Base-by-base conservation (phyloP, 176 grass and related monocot species). In the Bothriochloa decipiens region DNA sequence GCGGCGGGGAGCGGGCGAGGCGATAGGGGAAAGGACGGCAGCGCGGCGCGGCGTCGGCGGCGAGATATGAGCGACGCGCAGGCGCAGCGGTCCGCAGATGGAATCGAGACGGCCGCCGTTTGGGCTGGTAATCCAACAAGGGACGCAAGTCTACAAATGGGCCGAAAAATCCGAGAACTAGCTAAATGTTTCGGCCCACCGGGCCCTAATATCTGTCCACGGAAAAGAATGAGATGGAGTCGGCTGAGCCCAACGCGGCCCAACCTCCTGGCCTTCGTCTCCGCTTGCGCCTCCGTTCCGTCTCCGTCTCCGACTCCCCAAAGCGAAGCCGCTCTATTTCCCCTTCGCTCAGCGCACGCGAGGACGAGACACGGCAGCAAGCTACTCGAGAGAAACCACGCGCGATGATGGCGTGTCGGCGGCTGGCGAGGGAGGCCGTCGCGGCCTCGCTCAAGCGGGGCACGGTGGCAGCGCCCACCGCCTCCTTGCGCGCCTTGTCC, bases 381-480 rank as follows among this genome's bases (percentile, higher is more conserved):
- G 57, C 52, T 23, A 62, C 9, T 7, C 18, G 25, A 10, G 9
- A 55, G 3, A 75, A 10, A 28, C 8, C 18, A n/a, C 14, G 82
- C 27, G 5, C 4, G 82, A 17, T 6, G 43, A 88, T 91, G 90
- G 78, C 90, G 36, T 91, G 65, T 67, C 46, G 90, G 80, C 75
- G 40, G 23, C 68, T 84, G 29, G 62, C 68, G 29, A 75, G 25
- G 75, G 68, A 42, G 12, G 80, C 25, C 28, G 39, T 23, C 7
- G 11, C 67, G 28, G 79, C 61, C 39, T 63, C 53, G 57, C 84
- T 80, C 49, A 76, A 72, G 27, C 85, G 64, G 22, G 77, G 70
- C 75, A 27, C 17, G 11, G 41, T 4, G n/a, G 1, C 22, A 13
- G 58, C 36, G 49, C 13, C 3, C 33, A 7, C 32, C 11, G 52